phyloP scores from a whole-genome alignment of 192 early-diverging fungal species.

The Umbelopsis ramanniana region DNA sequence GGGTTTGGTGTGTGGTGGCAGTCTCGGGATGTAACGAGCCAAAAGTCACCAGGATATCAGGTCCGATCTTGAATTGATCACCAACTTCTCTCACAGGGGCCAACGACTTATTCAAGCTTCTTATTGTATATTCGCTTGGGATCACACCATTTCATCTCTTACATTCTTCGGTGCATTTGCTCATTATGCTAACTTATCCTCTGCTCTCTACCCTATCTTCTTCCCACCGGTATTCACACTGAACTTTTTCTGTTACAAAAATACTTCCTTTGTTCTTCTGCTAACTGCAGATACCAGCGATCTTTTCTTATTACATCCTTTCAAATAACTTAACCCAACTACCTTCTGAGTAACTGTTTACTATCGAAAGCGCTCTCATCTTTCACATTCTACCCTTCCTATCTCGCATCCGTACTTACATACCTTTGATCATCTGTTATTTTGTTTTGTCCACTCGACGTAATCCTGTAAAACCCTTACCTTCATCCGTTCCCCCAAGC shows the following conservation, averaged over 20 bases:
- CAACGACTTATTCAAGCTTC: slow-evolving; percentile 14
- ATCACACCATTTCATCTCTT: slow-evolving; percentile 10
- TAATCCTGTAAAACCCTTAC: neutral
- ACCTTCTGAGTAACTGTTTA: neutral
- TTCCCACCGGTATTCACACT: neutral
- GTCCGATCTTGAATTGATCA: slow-evolving; percentile 25
- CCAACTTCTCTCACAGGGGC: slow-evolving; percentile 23
- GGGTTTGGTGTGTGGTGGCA: neutral
- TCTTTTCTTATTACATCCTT: neutral
- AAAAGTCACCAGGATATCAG: slow-evolving; percentile 24
- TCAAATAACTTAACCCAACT: neutral
- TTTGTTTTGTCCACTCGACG: neutral
- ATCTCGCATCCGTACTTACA: neutral
- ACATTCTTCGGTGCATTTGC: slow-evolving; percentile 19
- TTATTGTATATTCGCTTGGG: slow-evolving; percentile 11
- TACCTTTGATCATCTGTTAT: neutral
- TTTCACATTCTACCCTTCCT: no score
- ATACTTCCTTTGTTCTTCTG: neutral
- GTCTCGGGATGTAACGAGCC: slow-evolving; percentile 14
- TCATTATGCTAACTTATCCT: slow-evolving; percentile 6
- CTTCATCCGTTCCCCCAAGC: neutral
- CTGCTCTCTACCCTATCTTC: neutral
- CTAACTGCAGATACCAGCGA: no score
- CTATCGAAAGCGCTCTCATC: no score
- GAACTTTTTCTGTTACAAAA: neutral